Evolutionary conservation across 2,329 filamentous ascomycete genomes (phyloP).

Genomic region (Diaporthe longicolla): DNA sequence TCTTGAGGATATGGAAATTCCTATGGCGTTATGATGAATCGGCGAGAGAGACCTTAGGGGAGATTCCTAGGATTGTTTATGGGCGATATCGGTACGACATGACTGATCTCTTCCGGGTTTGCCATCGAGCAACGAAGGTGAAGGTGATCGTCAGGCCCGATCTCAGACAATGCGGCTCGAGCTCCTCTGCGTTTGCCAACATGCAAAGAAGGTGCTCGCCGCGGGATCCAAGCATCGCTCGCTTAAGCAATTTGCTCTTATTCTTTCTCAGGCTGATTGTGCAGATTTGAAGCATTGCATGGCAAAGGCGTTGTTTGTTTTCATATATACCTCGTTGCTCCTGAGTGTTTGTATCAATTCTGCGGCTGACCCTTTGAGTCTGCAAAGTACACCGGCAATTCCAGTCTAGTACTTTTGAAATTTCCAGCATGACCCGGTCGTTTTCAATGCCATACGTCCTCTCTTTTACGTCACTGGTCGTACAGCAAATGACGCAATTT

Average conservation of each 20-base stretch:
- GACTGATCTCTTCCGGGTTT: slow-evolving; percentile 20
- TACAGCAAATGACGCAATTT: neutral
- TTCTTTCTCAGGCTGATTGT: slow-evolving; percentile 1
- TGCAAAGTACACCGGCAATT: neutral
- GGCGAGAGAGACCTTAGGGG: neutral
- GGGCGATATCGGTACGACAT: neutral
- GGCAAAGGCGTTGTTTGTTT: slow-evolving; percentile 13
- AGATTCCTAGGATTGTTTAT: neutral
- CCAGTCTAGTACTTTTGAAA: neutral
- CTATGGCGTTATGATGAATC: neutral
- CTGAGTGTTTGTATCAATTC: neutral
- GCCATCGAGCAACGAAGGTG: slow-evolving; percentile 9
- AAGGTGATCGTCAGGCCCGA: slow-evolving; percentile 17
- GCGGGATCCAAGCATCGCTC: neutral
- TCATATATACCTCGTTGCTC: neutral
- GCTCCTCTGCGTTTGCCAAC: neutral
- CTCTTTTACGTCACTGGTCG: neutral
- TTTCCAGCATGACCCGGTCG: neutral
- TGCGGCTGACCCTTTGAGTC: neutral
- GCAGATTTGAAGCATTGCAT: slow-evolving; percentile 22
- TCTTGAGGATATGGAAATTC: neutral
- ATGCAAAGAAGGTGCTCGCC: slow-evolving; percentile 26
- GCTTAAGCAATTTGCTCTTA: neutral
- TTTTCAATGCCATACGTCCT: neutral
- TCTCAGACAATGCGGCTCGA: neutral